Evolutionary conservation across 1,284 basidiomycete species (phyloP).

Genomic region (Trametes hirsuta): DNA sequence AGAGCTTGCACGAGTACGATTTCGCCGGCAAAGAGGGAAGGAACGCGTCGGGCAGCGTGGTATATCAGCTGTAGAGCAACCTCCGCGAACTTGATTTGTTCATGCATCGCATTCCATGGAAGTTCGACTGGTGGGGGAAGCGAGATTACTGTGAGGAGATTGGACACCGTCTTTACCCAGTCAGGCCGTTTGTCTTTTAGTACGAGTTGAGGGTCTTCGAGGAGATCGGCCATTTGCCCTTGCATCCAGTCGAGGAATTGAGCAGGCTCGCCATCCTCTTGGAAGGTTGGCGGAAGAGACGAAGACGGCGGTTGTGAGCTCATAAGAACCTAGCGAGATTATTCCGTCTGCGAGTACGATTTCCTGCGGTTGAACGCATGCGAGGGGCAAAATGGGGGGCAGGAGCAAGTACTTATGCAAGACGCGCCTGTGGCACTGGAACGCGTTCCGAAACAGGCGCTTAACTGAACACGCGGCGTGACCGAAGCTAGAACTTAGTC

Average conservation of each 20-base stretch:
- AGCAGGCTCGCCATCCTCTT: constrained; percentile 16
- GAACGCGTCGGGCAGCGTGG: constrained; percentile 49
- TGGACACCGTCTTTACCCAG: constrained; percentile 10
- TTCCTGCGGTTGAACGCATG: not conserved
- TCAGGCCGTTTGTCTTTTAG: constrained; percentile 11
- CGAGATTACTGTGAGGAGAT: constrained; percentile 21
- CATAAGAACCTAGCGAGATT: constrained; percentile 3
- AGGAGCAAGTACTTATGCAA: not conserved
- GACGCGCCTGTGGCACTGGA: constrained; percentile 6
- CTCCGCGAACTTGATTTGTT: constrained; percentile 59
- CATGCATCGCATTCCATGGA: constrained; percentile 57
- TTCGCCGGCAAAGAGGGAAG: constrained; percentile 51
- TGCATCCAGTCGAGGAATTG: constrained; percentile 20
- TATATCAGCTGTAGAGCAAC: constrained; percentile 56
- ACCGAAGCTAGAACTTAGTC: too few species aligned
- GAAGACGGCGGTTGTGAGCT: constrained; percentile 20
- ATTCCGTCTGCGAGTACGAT: not conserved
- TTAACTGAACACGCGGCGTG: too few species aligned
- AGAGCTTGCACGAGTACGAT: constrained; percentile 50
- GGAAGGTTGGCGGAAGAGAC: constrained; percentile 20
- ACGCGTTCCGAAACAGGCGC: not conserved
- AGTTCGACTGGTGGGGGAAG: constrained; percentile 49
- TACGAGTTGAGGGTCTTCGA: not conserved
- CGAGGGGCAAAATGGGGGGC: not conserved
- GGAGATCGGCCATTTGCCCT: constrained; percentile 9